Evolutionary conservation across 202 grass and related monocot genomes (phyloP).

Genomic region (Elaeis oleifera): DNA sequence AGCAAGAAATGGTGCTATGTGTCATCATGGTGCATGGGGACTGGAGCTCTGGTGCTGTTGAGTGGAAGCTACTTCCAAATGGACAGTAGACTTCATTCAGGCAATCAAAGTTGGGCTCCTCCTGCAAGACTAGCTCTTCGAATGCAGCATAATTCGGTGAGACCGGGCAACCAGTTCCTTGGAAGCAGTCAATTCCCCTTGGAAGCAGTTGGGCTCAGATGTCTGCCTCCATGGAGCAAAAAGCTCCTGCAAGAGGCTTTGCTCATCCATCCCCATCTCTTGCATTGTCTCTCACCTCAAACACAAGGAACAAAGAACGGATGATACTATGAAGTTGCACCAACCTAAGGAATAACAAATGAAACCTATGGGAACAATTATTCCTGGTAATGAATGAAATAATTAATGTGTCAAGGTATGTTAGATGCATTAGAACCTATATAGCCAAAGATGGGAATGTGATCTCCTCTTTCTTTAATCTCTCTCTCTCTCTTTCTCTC

Average conservation of each 20-base stretch:
- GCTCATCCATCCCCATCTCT: slow-evolving; percentile 79
- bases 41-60: not conserved
- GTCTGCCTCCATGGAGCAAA: slow-evolving; percentile 43
- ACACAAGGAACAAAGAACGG: slow-evolving; percentile 24
- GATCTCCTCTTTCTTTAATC: slow-evolving; percentile 42
- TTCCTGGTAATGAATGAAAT: slow-evolving; percentile 30
- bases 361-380: slow-evolving; percentile 25
- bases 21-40: no score
- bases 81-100: slow-evolving; percentile 64
- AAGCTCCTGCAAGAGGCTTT: slow-evolving; percentile 73
- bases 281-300: slow-evolving; percentile 1
- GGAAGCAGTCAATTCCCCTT: slow-evolving; percentile 5
- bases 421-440: not conserved
- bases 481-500: not conserved
- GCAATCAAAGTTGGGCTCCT: slow-evolving; percentile 53
- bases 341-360: slow-evolving; percentile 30
- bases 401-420: slow-evolving; percentile 9
- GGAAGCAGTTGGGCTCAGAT: not conserved
- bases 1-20: no score
- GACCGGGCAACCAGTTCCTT: slow-evolving; percentile 10
- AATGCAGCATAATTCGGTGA: slow-evolving; percentile 9
- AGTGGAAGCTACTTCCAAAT: slow-evolving; percentile 20
- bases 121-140: slow-evolving; percentile 18
- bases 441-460: slow-evolving; percentile 33
- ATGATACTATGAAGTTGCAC: slow-evolving; percentile 15